Conservation (phyloP, 805 yeast genomes). For the Kluyveromyces siamensis region DNA sequence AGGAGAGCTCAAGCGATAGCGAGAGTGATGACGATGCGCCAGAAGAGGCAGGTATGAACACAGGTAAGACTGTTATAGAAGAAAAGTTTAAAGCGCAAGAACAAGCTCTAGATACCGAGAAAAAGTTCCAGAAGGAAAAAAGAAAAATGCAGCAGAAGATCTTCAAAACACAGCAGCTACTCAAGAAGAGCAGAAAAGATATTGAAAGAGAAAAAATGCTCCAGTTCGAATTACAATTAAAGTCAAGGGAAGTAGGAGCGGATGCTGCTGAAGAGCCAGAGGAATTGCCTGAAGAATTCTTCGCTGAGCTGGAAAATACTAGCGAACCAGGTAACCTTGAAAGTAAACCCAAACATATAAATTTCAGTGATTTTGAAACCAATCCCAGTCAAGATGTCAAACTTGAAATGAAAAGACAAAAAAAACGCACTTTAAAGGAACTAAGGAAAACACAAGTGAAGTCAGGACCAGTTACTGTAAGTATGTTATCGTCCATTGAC, state of each 20-base stretch:
- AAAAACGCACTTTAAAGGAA: constrained; percentile 27
- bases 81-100: constrained; percentile 19
- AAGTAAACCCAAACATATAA: constrained; percentile 25
- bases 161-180: constrained; percentile 16
- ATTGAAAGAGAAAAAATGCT: constrained; percentile 1
- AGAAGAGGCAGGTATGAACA: constrained; percentile 35
- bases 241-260: constrained; percentile 4
- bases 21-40: constrained; percentile 40
- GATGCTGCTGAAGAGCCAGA: constrained; percentile 19
- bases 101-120: constrained; percentile 18
- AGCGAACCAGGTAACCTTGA: constrained; percentile 12
- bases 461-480: constrained; percentile 37
- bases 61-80: constrained; percentile 20
- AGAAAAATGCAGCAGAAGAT: constrained; percentile 11
- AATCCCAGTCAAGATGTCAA: constrained; percentile 11
- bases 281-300: constrained; percentile 32
- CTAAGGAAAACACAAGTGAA: constrained; percentile 23
- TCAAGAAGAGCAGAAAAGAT: constrained; percentile 27
- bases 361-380: constrained; percentile 23
- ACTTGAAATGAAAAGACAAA: constrained; percentile 14
- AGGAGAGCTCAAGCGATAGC: constrained; percentile 16
- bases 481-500: constrained; percentile 18
- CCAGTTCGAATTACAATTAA: constrained; percentile 2
- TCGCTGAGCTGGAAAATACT: constrained; percentile 24
- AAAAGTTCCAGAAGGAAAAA: constrained; percentile 23